phyloP scores from a whole-genome alignment of 805 yeast species.

The Zygoascus flipseniorum region DNA sequence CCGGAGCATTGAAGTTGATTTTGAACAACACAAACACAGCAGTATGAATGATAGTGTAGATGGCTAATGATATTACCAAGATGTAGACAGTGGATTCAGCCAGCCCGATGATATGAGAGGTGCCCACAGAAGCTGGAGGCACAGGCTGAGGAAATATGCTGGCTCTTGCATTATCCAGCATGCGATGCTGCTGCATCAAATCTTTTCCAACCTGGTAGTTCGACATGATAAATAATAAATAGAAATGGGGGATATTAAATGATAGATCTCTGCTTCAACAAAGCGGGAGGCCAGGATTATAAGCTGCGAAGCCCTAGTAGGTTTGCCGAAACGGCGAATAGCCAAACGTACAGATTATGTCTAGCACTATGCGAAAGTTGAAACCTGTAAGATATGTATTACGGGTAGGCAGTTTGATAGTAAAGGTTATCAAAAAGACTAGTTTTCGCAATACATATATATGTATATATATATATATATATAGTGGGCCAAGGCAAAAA shows the following conservation, averaged over 20 bases:
- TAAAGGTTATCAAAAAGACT: too few relatives aligned
- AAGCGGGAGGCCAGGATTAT: too few relatives aligned
- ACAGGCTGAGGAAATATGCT: neutral
- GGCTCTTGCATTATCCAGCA: neutral
- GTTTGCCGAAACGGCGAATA: too few relatives aligned
- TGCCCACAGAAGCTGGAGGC: neutral
- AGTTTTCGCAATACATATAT: too few relatives aligned
- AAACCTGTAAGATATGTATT: too few relatives aligned
- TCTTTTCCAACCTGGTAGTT: neutral
- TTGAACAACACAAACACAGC: neutral
- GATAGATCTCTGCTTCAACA: too few relatives aligned
- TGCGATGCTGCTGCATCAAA: neutral
- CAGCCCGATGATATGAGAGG: neutral
- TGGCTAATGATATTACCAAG: neutral
- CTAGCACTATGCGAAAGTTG: too few relatives aligned
- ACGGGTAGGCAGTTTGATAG: too few relatives aligned
- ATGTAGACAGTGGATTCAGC: neutral
- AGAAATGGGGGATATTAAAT: neutral
- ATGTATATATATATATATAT: too few relatives aligned
- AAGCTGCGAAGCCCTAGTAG: too few relatives aligned
- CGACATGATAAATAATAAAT: slow-evolving; percentile 1
- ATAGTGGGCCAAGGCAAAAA: too few relatives aligned
- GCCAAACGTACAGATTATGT: too few relatives aligned
- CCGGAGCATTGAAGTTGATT: neutral
- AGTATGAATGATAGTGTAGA: neutral